Conservation (phyloP, 495 filamentous ascomycete species). For the Evansstolkia leycettana region DNA sequence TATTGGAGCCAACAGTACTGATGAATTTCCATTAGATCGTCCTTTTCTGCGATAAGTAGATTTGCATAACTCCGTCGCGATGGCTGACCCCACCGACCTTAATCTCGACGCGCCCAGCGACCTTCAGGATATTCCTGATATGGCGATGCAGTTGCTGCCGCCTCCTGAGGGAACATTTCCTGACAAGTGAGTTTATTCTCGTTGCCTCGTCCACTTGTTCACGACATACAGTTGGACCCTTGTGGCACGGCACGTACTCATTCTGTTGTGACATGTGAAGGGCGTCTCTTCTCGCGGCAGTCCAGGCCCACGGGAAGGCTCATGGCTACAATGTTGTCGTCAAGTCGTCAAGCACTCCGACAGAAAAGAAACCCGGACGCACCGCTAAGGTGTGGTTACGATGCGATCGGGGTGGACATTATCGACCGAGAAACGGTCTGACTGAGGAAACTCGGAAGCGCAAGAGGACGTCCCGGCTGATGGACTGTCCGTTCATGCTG, state of each 20-base stretch:
- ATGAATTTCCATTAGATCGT: neutral
- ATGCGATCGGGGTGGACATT: slow-evolving; percentile 39
- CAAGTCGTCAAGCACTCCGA: slow-evolving; percentile 35
- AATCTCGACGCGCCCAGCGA: slow-evolving; percentile 37
- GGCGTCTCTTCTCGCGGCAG: slow-evolving; percentile 25
- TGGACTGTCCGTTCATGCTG: slow-evolving; percentile 38
- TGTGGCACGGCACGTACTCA: neutral
- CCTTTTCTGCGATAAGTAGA: slow-evolving; percentile 1
- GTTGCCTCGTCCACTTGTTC: neutral
- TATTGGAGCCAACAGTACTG: no score
- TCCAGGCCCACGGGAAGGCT: slow-evolving; percentile 31
- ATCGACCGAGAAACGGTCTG: slow-evolving; percentile 36
- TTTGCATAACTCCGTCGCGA: slow-evolving; percentile 11
- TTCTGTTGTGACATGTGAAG: slow-evolving; percentile 8
- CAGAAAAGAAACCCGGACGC: slow-evolving; percentile 35
- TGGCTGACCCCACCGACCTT: slow-evolving; percentile 32
- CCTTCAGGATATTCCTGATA: slow-evolving; percentile 36
- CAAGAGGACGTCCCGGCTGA: slow-evolving; percentile 31
- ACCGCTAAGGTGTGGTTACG: slow-evolving; percentile 37
- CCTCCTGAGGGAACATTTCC: slow-evolving; percentile 34
- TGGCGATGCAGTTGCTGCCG: slow-evolving; percentile 30
- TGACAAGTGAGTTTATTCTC: slow-evolving; percentile 25
- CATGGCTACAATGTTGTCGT: slow-evolving; percentile 38
- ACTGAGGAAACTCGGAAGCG: slow-evolving; percentile 38
- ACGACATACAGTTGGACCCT: neutral